These are phyloP conservation scores for Aleurites moluccanus DNA, from an alignment of 441 rosid genomes.

Conservation along the genomic window DNA sequence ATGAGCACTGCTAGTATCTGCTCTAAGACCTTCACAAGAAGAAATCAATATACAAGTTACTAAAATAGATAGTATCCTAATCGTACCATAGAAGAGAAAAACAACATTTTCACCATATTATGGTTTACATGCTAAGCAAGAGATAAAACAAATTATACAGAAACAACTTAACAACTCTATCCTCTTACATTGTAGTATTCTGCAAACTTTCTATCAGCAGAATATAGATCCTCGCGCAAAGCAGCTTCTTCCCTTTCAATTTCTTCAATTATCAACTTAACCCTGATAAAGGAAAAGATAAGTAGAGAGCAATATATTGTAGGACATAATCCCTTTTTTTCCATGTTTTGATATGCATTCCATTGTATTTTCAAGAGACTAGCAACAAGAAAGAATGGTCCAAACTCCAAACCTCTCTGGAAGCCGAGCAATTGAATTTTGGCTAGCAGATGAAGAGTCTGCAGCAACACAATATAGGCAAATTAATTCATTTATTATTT, in stretches of 20 bases:
- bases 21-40: constrained; percentile 69
- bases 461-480: constrained; percentile 27
- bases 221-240: constrained; percentile 82
- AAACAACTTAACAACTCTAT: constrained; percentile 10
- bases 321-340: not conserved
- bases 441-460: constrained; percentile 71
- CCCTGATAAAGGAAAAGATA: constrained; percentile 46
- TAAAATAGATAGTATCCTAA: too few species aligned
- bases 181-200: constrained; percentile 84
- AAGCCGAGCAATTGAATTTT: constrained; percentile 72
- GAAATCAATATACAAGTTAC: constrained; percentile 16
- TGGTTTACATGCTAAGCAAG: not conserved
- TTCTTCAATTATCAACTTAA: constrained; percentile 86
- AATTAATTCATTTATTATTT: not conserved
- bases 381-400: constrained; percentile 14
- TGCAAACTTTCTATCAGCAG: constrained; percentile 89
- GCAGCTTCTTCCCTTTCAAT: constrained; percentile 91
- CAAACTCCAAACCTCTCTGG: constrained; percentile 89
- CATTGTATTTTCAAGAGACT: not conserved
- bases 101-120: not conserved
- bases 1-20: constrained; percentile 93
- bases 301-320: not conserved
- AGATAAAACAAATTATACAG: not conserved
- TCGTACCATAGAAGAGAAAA: not conserved
- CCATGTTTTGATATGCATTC: not conserved